These are phyloP conservation scores for Pholiota conissans DNA, from an alignment of 768 basidiomycete genomes.

Conservation along the genomic window DNA sequence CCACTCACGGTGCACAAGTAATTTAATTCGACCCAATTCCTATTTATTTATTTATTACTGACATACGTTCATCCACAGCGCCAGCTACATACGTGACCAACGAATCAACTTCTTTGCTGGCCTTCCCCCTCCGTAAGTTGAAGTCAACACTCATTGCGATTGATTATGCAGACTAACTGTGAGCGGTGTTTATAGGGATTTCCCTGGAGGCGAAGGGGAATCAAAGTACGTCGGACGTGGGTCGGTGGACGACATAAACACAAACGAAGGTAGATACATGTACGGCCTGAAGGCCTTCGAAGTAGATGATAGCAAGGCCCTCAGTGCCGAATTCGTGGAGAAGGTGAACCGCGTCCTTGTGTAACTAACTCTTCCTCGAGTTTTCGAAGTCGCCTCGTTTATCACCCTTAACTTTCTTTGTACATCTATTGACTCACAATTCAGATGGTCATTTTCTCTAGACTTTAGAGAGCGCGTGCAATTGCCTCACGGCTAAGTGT, in stretches of 20 bases:
- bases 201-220: conserved; percentile 54
- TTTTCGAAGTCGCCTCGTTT: neutral
- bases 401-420: no score
- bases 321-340: conserved; percentile 8
- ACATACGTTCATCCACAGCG: conserved; percentile 27
- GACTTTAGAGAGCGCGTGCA: no score
- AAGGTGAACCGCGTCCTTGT: conserved; percentile 13
- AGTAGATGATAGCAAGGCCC: neutral
- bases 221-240: conserved; percentile 40
- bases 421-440: no score
- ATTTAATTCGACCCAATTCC: conserved; percentile 14
- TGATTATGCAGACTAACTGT: neutral
- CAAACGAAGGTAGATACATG: conserved; percentile 34
- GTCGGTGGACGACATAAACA: conserved; percentile 30
- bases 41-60: neutral
- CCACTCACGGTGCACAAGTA: conserved; percentile 52
- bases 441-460: no score
- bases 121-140: conserved; percentile 51
- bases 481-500: no score
- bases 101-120: conserved; percentile 45
- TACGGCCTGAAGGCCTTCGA: conserved; percentile 43
- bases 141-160: conserved; percentile 8
- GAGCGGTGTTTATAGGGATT: conserved; percentile 36
- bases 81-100: conserved; percentile 49
- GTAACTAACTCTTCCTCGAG: no score